Conservation (phyloP, 1,139 yeast genomes). For the Pichia sorboxylosa region DNA sequence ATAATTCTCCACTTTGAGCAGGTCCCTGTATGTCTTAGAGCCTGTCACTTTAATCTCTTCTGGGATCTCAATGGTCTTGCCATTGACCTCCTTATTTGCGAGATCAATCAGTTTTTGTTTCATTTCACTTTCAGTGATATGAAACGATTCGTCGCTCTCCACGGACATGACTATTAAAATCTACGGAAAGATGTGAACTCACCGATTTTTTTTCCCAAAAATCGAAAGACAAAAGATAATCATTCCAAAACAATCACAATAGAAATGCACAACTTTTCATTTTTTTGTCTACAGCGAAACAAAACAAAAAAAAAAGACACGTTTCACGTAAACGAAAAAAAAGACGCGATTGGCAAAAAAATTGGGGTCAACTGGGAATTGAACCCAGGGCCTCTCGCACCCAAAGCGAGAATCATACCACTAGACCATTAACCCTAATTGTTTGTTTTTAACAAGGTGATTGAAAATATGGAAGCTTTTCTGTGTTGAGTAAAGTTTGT, state of each 20-base stretch:
- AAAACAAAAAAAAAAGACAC: neutral
- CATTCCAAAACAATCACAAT: neutral
- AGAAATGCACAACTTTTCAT: neutral
- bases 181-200: slow-evolving; percentile 2
- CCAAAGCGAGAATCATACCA: slow-evolving; percentile 45
- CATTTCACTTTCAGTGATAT: slow-evolving; percentile 20
- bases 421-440: slow-evolving; percentile 22
- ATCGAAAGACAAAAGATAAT: neutral
- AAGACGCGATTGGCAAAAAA: too few relatives aligned
- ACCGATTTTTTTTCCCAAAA: neutral
- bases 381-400: slow-evolving; percentile 28
- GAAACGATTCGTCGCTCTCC: too few relatives aligned
- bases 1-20: slow-evolving; percentile 18
- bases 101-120: slow-evolving; percentile 20
- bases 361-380: slow-evolving; percentile 24
- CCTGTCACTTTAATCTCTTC: slow-evolving; percentile 16
- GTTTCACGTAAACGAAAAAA: too few relatives aligned
- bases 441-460: too few relatives aligned
- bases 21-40: slow-evolving; percentile 8
- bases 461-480: too few relatives aligned
- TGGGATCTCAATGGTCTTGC: slow-evolving; percentile 31
- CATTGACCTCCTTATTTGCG: slow-evolving; percentile 37
- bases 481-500: too few relatives aligned
- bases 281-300: neutral
- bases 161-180: neutral